Evolutionary conservation across 768 basidiomycete genomes (phyloP), one percentile per base, ranked within the genome.

Genomic region (Lactarius akahatsu): DNA sequence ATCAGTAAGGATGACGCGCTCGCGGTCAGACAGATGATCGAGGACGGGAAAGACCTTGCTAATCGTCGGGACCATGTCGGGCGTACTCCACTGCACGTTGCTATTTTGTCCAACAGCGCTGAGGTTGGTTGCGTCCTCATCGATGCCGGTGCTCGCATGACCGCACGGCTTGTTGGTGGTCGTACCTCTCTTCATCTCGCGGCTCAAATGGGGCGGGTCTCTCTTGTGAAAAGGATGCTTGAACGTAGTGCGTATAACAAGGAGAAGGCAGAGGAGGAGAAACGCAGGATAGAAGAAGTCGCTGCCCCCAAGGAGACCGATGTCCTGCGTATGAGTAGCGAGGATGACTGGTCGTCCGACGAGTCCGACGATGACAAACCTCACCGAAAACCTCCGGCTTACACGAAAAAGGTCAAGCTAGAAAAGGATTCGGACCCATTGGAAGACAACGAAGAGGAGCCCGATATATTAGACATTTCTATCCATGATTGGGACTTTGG

Each of bases 61-160:
- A 79, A 85, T 69, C 77, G 79, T 45, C 82, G 86, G 3, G 86
- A 87, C 73, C 84, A 86, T 60, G 84, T 87, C 54, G 87, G 86
- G 0, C 83, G 87, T 4, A 84, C 85, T 6, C 75, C 81, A 2
- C 76, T 88, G n/a, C 87, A 87, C 59, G 74, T 86, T 41, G 85
- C 86, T 2, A 81, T 88, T 59, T 61, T 86, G 18, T 78, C 77
- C 52, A 77, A 78, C 47, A 80, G 80, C 0, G 71, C 70, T 5
- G 83, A 83, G 0, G 80, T 85, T 59, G 83, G 83, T 0, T 76
- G 75, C 66, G 79, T 81, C 41, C 78, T 88, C 36, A 79, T 88
- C 60, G 81, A 87, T 45, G 81, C 82, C 16, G 84, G 83, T 3
- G 84, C 82, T 2, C 77, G 83, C 57, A 85, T 87, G 70, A 83